phyloP scores from a whole-genome alignment of 2,329 filamentous ascomycete genomes.

The Dactylellina haptotyla region DNA sequence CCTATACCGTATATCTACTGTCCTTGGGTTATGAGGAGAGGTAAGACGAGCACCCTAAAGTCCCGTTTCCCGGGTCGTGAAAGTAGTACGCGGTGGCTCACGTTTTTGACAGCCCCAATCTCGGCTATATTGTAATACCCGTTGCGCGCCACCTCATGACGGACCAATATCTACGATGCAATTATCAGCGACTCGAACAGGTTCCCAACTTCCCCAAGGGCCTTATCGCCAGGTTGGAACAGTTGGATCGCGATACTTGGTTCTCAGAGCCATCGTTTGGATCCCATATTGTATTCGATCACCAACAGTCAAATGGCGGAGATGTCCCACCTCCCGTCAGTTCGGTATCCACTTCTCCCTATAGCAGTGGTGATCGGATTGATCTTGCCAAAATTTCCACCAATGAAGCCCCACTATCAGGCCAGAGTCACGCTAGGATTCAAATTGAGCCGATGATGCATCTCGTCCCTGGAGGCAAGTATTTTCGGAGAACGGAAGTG shows the following conservation, averaged over 20 bases:
- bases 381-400: slow-evolving; percentile 50
- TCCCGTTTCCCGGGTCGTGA: background rate
- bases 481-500: slow-evolving; percentile 41
- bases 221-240: slow-evolving; percentile 39
- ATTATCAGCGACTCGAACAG: slow-evolving; percentile 40
- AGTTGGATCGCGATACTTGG: slow-evolving; percentile 50
- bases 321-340: slow-evolving; percentile 41
- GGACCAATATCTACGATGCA: slow-evolving; percentile 40
- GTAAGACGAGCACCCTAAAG: slow-evolving; percentile 14
- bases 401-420: slow-evolving; percentile 49
- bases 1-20: slow-evolving; percentile 49
- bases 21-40: slow-evolving; percentile 46
- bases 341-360: slow-evolving; percentile 12
- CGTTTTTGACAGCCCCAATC: slow-evolving; percentile 32
- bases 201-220: slow-evolving; percentile 44
- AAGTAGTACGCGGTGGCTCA: slow-evolving; percentile 1
- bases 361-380: slow-evolving; percentile 17
- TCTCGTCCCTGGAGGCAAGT: slow-evolving; percentile 39
- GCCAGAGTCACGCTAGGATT: slow-evolving; percentile 36
- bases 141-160: slow-evolving; percentile 48
- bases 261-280: slow-evolving; percentile 38
- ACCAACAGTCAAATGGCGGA: slow-evolving; percentile 36
- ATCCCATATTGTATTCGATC: slow-evolving; percentile 37
- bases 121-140: slow-evolving; percentile 45
- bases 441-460: slow-evolving; percentile 23